Percentiles rank a stretch among this genome's conserved stretches.
phyloP scores from a whole-genome alignment of 1,139 yeast genomes.

The Sugiyamaella xylanicola region DNA sequence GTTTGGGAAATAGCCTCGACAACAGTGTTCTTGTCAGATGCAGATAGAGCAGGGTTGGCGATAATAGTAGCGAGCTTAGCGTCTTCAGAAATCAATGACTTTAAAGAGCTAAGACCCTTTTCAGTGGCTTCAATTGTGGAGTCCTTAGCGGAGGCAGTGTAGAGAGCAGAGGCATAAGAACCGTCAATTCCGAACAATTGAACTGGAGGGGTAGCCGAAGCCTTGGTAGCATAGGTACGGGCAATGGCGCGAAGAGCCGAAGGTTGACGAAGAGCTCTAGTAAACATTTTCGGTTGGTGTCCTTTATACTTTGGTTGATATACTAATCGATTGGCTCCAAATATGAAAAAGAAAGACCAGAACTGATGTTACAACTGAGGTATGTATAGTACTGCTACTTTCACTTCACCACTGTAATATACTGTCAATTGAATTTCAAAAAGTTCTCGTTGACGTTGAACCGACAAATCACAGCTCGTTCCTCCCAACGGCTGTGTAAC shows the following conservation, averaged over 20 bases:
- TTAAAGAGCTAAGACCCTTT: conserved; percentile 63
- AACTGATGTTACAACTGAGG: not conserved
- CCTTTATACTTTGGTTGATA: not conserved
- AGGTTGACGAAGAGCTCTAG: conserved; percentile 25
- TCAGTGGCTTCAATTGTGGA: conserved; percentile 74
- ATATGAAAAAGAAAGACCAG: conserved; percentile 2
- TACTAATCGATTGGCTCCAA: not conserved
- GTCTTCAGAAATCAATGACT: conserved; percentile 62
- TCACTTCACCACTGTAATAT: not conserved
- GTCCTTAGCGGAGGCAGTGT: conserved; percentile 86
- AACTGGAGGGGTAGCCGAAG: conserved; percentile 78
- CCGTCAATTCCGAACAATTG: conserved; percentile 96
- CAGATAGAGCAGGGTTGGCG: conserved; percentile 80
- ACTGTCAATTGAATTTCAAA: conserved; percentile 2
- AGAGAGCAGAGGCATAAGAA: conserved; percentile 94
- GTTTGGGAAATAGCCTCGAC: conserved; percentile 61
- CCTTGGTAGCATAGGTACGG: conserved; percentile 53
- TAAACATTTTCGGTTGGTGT: conserved; percentile 22
- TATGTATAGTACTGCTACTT: not conserved
- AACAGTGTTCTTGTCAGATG: conserved; percentile 71
- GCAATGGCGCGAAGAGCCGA: conserved; percentile 28
- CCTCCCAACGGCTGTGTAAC: conserved; percentile 1
- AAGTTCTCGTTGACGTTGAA: conserved; percentile 7
- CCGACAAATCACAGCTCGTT: conserved; percentile 19
- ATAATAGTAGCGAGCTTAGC: conserved; percentile 62